phyloP scores from a whole-genome alignment of 2,329 filamentous ascomycete genomes.

The Arachnopeziza araneosa region DNA sequence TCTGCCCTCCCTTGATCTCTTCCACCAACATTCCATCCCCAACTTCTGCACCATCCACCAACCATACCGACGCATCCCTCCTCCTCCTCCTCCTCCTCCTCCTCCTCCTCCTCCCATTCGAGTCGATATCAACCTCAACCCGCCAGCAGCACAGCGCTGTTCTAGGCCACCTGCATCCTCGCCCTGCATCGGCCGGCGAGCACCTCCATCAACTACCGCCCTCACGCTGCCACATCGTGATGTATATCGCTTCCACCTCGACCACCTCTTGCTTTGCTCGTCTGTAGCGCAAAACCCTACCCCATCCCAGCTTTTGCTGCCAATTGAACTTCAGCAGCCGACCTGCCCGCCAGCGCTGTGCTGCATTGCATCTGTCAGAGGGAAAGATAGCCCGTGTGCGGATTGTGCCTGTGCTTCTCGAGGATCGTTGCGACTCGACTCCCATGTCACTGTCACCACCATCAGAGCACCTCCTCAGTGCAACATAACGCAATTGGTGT shows the following conservation, averaged over 20 bases:
- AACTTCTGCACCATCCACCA: background rate
- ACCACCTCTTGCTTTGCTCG: background rate
- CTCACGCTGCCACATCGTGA: background rate
- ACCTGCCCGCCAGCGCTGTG: background rate
- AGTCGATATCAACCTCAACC: background rate
- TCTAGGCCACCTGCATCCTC: too few relatives aligned
- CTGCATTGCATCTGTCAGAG: background rate
- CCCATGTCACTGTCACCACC: background rate
- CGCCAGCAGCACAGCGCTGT: background rate
- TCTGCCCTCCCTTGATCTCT: background rate
- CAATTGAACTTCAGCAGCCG: too few relatives aligned
- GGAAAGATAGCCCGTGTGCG: background rate
- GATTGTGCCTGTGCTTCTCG: background rate
- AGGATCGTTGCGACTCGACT: background rate
- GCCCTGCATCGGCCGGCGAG: too few relatives aligned
- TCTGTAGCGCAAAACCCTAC: background rate
- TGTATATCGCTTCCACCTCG: background rate
- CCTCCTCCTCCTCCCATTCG: background rate
- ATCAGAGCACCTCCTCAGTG: background rate
- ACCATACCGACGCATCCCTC: background rate
- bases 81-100: background rate
- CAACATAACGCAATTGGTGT: conserved; percentile 8
- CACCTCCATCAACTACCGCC: background rate
- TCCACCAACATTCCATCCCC: background rate
- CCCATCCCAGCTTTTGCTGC: too few relatives aligned